These are phyloP conservation scores for Chlorella sp. DNA, from an alignment of 139 green algal genomes.

Conservation along the genomic window DNA sequence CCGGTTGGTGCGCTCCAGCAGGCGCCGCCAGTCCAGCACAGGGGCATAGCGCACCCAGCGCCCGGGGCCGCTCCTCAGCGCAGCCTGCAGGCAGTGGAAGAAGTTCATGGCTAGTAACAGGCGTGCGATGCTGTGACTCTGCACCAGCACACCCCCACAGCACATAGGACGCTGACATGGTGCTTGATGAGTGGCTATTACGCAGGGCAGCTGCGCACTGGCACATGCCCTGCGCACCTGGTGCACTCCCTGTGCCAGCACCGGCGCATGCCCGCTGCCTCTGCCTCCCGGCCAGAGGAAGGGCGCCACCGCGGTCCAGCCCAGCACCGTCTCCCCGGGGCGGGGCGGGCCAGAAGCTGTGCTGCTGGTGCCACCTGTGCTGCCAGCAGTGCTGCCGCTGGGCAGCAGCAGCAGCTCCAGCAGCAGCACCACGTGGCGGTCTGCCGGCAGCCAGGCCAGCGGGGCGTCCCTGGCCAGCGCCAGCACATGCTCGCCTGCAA, in stretches of 20 bases:
- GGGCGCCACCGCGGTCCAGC: neutral
- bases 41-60: slow-evolving; percentile 18
- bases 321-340: neutral
- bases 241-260: neutral
- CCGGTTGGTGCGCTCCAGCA: slow-evolving; percentile 19
- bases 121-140: neutral
- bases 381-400: neutral
- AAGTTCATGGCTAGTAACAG: too few species aligned
- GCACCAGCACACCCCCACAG: neutral
- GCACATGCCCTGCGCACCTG: slow-evolving; percentile 1
- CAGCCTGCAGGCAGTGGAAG: neutral
- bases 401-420: slow-evolving; percentile 61
- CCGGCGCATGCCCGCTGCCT: neutral
- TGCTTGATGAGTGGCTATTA: too few species aligned
- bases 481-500: slow-evolving; percentile 33
- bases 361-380: neutral
- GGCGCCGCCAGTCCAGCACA: slow-evolving; percentile 32
- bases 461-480: slow-evolving; percentile 42
- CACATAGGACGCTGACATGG: too few species aligned
- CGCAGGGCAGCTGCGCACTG: too few species aligned
- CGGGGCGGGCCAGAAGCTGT: neutral
- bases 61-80: slow-evolving; percentile 23
- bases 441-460: slow-evolving; percentile 65
- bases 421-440: slow-evolving; percentile 62
- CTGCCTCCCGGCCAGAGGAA: neutral